Conservation (phyloP, 768 basidiomycete genomes). For the Lentinula edodes region DNA sequence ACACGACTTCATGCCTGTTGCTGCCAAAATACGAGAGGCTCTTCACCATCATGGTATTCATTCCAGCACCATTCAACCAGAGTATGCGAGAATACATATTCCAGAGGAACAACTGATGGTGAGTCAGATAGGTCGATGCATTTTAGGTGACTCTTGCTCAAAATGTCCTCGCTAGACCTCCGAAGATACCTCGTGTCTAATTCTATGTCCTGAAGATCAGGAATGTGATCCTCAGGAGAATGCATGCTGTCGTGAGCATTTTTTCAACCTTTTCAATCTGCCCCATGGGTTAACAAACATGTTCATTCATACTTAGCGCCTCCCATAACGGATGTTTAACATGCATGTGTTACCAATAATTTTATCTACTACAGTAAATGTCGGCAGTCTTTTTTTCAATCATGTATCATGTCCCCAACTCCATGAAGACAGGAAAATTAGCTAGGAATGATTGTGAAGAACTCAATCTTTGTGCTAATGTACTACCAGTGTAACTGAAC, state of each 20-base stretch:
- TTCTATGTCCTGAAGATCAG: constrained; percentile 65
- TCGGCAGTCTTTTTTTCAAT: constrained; percentile 5
- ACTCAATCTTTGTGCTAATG: constrained; percentile 54
- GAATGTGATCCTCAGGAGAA: constrained; percentile 65
- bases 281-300: background rate
- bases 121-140: constrained; percentile 9
- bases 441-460: constrained; percentile 62
- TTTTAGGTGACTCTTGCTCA: background rate
- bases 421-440: constrained; percentile 68
- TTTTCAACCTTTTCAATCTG: background rate
- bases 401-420: constrained; percentile 23
- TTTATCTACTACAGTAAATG: background rate
- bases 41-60: constrained; percentile 93
- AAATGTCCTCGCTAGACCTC: constrained; percentile 30
- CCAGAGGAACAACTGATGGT: constrained; percentile 51
- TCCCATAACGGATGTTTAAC: constrained; percentile 35
- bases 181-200: constrained; percentile 57
- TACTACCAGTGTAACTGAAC: constrained; percentile 40
- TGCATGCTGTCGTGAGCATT: constrained; percentile 72
- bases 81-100: constrained; percentile 46
- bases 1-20: constrained; percentile 89
- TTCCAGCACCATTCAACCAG: constrained; percentile 91
- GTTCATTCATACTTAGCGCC: constrained; percentile 33
- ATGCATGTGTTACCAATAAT: background rate
- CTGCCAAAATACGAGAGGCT: constrained; percentile 73